Base-by-base conservation (phyloP, 2,329 filamentous ascomycete genomes). In the Beauveria scarabaeidicola region DNA sequence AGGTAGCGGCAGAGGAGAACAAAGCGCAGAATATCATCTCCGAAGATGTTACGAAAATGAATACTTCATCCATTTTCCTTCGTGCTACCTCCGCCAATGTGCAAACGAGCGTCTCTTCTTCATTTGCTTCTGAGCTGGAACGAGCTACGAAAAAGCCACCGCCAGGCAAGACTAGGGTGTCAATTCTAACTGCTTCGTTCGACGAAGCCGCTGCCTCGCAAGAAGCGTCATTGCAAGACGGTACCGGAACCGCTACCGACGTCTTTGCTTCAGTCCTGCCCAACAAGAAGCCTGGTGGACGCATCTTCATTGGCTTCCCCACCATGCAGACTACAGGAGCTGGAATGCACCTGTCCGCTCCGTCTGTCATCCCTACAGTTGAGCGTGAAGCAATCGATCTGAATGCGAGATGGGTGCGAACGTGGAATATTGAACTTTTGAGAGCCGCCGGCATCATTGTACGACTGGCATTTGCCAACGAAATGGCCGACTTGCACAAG, bases 141-240 rank as follows among this genome's bases (percentile, higher is more conserved):
- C 85, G 95, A 62, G 94, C 95, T 17, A 99, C 95, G 1, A 97
- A 97, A 75, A 99, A 99, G 69, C 90, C 92, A 3, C 94, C 95
- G 0, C 94, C 94, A 0, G 96, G 91, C 70, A 82, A 82, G 11
- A 95, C 94, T 0, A 90, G 86, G 55, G 82, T 99, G 27, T 88
- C 93, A 7, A 89, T 97, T 38, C 75, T 99, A 52, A 97, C 92
- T 0, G 91, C 93, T 19, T 95, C 93, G 0, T 96, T 93, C 69
- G 90, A 96, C 66, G 91, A 94, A 67, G 81, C 84, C 1, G 77
- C 86, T 57, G 85, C 86, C 3, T 87, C 89, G 0, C 79, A 86
- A 61, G 79, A 78, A 17, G 66, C 75, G 2, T 73, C 77, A 3
- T 69, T 72, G 19, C 70, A 75, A 2, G 76, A 72, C 6, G 71